phyloP scores from a whole-genome alignment of 2,329 filamentous ascomycete genomes.

The Volutella citrinella region DNA sequence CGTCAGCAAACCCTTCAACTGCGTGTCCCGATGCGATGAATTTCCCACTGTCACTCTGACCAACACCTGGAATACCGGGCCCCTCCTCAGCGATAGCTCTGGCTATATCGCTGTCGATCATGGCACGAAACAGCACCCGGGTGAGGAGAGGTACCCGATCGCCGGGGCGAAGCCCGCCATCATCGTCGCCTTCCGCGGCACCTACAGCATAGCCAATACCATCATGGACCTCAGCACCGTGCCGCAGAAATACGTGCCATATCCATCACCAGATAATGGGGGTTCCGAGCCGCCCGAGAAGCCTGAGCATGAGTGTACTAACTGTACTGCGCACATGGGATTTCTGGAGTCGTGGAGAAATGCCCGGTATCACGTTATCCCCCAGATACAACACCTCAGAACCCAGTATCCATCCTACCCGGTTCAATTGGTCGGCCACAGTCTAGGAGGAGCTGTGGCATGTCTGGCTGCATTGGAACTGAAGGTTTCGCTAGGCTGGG shows the following conservation, averaged over 20 bases:
- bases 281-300: constrained; percentile 30
- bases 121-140: constrained; percentile 19
- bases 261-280: constrained; percentile 57
- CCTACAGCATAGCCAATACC: constrained; percentile 89
- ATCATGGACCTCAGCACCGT: constrained; percentile 86
- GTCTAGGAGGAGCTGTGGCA: constrained; percentile 87
- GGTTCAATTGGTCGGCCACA: constrained; percentile 82
- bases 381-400: constrained; percentile 59
- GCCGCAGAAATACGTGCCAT: constrained; percentile 88
- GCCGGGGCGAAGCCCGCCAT: constrained; percentile 45
- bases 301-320: constrained; percentile 61
- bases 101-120: constrained; percentile 93
- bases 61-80: constrained; percentile 86
- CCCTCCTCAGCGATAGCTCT: constrained; percentile 83
- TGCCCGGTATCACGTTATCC: constrained; percentile 67
- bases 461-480: constrained; percentile 83
- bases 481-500: constrained; percentile 66
- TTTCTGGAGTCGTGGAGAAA: constrained; percentile 84
- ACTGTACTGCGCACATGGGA: constrained; percentile 90
- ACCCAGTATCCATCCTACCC: constrained; percentile 66
- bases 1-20: constrained; percentile 78
- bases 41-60: constrained; percentile 79
- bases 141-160: constrained; percentile 6
- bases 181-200: constrained; percentile 87
- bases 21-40: constrained; percentile 79